Conservation (phyloP, 2,329 filamentous ascomycete genomes). For the Stagonosporopsis rhizophila region DNA sequence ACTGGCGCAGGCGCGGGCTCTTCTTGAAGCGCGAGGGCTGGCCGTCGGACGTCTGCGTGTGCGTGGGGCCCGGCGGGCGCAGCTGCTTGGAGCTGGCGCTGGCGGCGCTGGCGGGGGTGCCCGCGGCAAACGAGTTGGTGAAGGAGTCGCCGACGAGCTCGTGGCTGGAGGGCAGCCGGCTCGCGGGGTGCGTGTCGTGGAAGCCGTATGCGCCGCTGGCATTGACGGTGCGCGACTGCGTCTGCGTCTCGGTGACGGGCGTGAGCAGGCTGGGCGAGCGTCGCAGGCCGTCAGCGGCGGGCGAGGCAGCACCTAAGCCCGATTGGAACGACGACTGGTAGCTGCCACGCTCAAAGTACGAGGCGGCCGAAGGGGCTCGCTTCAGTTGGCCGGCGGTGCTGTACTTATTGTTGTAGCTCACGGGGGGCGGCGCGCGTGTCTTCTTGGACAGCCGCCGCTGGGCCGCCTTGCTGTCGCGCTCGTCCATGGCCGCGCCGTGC, state of each 20-base stretch:
- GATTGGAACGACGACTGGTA: conserved; percentile 3
- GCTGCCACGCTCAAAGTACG: conserved; percentile 26
- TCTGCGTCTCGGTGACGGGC: conserved; percentile 22
- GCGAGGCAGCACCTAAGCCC: conserved; percentile 21
- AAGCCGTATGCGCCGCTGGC: conserved; percentile 13
- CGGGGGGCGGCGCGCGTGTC: conserved; percentile 26
- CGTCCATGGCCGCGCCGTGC: conserved; percentile 21
- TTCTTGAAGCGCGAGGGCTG: conserved; percentile 28
- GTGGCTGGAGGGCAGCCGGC: conserved; percentile 11
- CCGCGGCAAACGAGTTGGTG: conserved; percentile 9
- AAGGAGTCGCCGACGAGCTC: conserved; percentile 18
- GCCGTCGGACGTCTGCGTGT: conserved; percentile 37
- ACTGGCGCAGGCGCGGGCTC: conserved; percentile 49
- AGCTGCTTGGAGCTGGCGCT: conserved; percentile 27
- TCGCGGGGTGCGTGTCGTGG: conserved; percentile 8
- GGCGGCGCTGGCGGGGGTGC: conserved; percentile 24
- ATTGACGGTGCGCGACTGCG: conserved; percentile 29
- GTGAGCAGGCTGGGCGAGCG: conserved; percentile 28
- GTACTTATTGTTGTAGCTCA: conserved; percentile 25
- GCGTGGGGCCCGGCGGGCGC: conserved; percentile 38
- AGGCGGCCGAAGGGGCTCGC: conserved; percentile 29
- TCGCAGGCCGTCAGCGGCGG: conserved; percentile 15
- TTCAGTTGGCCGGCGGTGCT: conserved; percentile 18
- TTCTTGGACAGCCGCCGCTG: conserved; percentile 26
- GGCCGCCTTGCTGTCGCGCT: conserved; percentile 23